phyloP scores from a whole-genome alignment of 2,329 filamentous ascomycete genomes.

The Lachnellula cervina region DNA sequence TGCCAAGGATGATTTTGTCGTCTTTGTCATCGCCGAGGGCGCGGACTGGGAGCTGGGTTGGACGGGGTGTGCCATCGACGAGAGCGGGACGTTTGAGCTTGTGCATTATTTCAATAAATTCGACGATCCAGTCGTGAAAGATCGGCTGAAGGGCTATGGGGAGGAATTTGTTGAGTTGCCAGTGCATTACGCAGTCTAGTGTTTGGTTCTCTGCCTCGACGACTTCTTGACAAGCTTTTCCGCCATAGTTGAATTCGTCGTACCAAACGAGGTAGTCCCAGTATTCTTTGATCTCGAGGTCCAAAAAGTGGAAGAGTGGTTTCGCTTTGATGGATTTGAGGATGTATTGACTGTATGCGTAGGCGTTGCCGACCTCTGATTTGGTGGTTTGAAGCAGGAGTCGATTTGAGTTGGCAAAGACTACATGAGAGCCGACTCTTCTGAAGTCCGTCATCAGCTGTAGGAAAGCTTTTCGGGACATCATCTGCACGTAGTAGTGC shows the following conservation, averaged over 20 bases:
- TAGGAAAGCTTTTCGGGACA: constrained; percentile 94
- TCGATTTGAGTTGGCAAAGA: constrained; percentile 89
- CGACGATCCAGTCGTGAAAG: constrained; percentile 89
- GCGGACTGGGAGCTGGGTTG: constrained; percentile 54
- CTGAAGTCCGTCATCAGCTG: constrained; percentile 97
- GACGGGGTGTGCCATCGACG: constrained; percentile 48
- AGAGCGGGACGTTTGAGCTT: constrained; percentile 63
- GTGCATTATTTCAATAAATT: constrained; percentile 95
- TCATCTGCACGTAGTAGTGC: constrained; percentile 97
- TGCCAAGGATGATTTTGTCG: constrained; percentile 64
- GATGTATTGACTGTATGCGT: constrained; percentile 95
- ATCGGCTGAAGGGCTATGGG: constrained; percentile 73
- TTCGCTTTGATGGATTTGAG: constrained; percentile 95
- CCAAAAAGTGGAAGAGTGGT: constrained; percentile 93
- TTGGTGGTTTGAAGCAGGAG: constrained; percentile 94
- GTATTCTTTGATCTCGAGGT: constrained; percentile 96
- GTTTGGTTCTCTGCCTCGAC: constrained; percentile 70
- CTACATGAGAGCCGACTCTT: constrained; percentile 86
- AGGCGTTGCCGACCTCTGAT: constrained; percentile 92
- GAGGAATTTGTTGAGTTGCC: constrained; percentile 91
- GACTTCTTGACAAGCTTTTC: constrained; percentile 82
- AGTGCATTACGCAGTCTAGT: constrained; percentile 93
- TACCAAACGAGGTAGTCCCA: constrained; percentile 99
- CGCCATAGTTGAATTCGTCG: constrained; percentile 97
- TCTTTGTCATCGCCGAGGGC: constrained; percentile 55